Conservation (phyloP, 2,329 filamentous ascomycete species). For the Aspergillus thermomutatus region DNA sequence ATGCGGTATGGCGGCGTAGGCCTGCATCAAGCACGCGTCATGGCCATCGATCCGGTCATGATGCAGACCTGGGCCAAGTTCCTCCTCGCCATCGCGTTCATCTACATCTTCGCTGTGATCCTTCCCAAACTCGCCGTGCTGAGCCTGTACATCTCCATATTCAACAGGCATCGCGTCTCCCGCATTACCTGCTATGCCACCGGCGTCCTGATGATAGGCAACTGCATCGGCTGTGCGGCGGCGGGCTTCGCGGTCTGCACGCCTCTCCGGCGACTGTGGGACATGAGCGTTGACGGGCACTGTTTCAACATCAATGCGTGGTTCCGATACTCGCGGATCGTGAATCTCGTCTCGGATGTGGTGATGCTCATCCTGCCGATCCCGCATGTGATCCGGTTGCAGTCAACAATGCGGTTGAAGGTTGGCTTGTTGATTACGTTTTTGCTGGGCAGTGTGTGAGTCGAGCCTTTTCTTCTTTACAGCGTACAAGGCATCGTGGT, state of each 20-base stretch:
- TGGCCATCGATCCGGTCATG: not conserved
- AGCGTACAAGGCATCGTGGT: not conserved
- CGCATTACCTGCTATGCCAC: conserved; percentile 2
- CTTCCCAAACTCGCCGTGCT: conserved; percentile 3
- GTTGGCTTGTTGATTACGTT: conserved; percentile 54
- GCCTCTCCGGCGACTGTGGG: conserved; percentile 4
- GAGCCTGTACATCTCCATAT: conserved; percentile 4
- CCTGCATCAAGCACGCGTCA: not conserved
- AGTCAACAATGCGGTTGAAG: conserved; percentile 71
- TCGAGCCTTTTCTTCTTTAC: not conserved
- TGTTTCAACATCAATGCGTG: conserved; percentile 27
- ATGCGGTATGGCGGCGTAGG: conserved; percentile 3
- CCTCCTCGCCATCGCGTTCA: not conserved
- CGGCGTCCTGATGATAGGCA: not conserved
- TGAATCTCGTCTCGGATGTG: conserved; percentile 37
- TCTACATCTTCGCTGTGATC: conserved; percentile 1
- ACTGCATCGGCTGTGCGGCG: conserved; percentile 2
- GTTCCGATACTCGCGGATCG: conserved; percentile 30
- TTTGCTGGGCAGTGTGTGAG: not conserved
- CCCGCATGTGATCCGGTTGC: conserved; percentile 60
- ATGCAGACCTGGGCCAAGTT: not conserved
- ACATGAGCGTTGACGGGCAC: not conserved
- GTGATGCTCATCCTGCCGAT: conserved; percentile 34
- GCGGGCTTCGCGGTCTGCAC: not conserved
- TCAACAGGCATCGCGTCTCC: not conserved